Evolutionary conservation across 495 filamentous ascomycete genomes (phyloP).

Genomic region (Penicillium roqueforti): DNA sequence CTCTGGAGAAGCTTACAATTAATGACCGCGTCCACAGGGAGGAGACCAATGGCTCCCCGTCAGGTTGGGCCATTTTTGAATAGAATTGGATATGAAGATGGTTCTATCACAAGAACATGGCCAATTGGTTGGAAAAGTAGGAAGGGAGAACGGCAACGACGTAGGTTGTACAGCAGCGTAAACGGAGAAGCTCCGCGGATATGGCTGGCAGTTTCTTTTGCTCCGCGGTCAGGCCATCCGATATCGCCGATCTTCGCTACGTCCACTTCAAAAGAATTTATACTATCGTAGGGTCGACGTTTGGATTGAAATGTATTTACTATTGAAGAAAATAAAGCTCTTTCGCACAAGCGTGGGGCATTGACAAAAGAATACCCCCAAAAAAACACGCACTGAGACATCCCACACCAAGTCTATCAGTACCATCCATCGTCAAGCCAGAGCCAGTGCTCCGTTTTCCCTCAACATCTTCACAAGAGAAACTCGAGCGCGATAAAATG

Average conservation of each 20-base stretch:
- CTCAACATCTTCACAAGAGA: neutral
- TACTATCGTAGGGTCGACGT: neutral
- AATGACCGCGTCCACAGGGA: conserved; percentile 46
- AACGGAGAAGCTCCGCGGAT: conserved; percentile 23
- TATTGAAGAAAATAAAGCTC: neutral
- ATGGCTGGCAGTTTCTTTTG: conserved; percentile 21
- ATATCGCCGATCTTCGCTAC: conserved; percentile 20
- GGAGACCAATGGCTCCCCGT: conserved; percentile 37
- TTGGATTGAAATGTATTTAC: conserved; percentile 8
- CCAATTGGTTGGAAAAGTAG: neutral
- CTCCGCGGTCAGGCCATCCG: conserved; percentile 30
- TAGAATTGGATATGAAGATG: neutral
- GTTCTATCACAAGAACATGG: conserved; percentile 15
- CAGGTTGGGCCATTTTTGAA: conserved; percentile 30
- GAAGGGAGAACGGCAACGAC: neutral
- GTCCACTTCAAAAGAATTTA: conserved; percentile 2
- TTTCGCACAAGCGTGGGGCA: neutral
- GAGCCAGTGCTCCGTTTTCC: neutral
- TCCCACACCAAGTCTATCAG: neutral
- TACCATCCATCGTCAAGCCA: neutral
- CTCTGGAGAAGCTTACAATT: conserved; percentile 20
- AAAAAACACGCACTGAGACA: neutral
- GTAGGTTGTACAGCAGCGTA: neutral
- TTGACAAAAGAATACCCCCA: neutral
- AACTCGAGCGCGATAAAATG: neutral